phyloP scores from a whole-genome alignment of 164 flowering plant species.

The Dillenia turbinata region DNA sequence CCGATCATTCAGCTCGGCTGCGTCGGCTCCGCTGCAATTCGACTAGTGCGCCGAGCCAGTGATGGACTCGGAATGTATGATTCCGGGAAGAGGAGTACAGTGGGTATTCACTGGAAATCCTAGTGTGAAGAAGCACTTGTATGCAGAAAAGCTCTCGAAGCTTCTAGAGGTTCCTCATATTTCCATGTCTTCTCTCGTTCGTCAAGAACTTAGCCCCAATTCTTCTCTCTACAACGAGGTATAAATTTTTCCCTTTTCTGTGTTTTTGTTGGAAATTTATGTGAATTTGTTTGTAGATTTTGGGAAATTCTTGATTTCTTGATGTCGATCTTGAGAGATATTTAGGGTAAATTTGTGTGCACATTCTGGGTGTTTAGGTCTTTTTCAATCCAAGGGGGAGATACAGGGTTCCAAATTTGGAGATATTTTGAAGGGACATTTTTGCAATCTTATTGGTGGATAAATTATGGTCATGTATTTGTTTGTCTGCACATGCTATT shows the following conservation, averaged over 20 bases:
- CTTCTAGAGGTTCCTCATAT: slow-evolving; percentile 88
- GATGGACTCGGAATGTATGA: slow-evolving; percentile 26
- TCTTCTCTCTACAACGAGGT: slow-evolving; percentile 89
- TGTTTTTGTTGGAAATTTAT: not conserved
- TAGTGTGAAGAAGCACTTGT: slow-evolving; percentile 58
- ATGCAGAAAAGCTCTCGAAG: slow-evolving; percentile 76
- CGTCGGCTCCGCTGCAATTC: slow-evolving; percentile 22
- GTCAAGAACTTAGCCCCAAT: slow-evolving; percentile 76
- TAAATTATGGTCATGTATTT: no score
- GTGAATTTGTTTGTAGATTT: not conserved
- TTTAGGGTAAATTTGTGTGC: slow-evolving; percentile 1
- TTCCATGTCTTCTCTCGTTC: slow-evolving; percentile 79
- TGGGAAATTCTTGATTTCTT: not conserved
- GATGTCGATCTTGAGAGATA: no score
- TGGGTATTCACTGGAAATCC: slow-evolving; percentile 94
- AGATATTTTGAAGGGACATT: no score
- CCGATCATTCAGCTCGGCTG: slow-evolving; percentile 20
- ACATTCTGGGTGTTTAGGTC: not conserved
- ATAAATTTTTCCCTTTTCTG: not conserved
- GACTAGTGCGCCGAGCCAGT: slow-evolving; percentile 14
- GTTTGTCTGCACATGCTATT: no score
- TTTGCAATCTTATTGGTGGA: no score
- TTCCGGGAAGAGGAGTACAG: slow-evolving; percentile 52
- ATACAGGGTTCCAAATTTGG: no score
- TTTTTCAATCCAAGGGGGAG: not conserved